A percentile compares a stretch with the other conserved stretches of the same genome.
These are phyloP conservation scores for Chlorencoelia australis DNA, from an alignment of 2,329 filamentous ascomycete species.

Conservation along the genomic window DNA sequence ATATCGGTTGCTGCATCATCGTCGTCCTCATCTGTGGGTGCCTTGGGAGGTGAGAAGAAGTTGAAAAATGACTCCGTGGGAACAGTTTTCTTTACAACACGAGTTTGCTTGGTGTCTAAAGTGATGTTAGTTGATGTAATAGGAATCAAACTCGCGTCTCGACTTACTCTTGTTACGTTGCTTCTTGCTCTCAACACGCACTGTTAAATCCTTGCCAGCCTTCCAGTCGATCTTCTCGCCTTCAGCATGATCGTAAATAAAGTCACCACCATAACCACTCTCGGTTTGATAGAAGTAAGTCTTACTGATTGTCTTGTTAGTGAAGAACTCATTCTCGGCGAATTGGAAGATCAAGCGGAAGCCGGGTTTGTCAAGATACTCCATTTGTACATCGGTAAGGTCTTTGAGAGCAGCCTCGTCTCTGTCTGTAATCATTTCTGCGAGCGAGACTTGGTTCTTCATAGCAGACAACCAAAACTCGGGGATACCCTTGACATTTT, in stretches of 20 bases:
- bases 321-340: constrained; percentile 89
- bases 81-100: constrained; percentile 97
- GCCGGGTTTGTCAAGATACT: constrained; percentile 95
- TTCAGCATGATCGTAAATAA: constrained; percentile 98
- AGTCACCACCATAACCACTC: constrained; percentile 96
- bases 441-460: constrained; percentile 97
- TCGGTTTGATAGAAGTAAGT: constrained; percentile 99
- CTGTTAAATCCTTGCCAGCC: constrained; percentile 81
- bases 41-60: constrained; percentile 89
- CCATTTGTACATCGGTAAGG: constrained; percentile 91
- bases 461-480: constrained; percentile 99
- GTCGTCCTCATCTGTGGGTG: constrained; percentile 61
- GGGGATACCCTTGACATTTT: constrained; percentile 66
- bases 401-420: constrained; percentile 90
- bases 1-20: constrained; percentile 78
- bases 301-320: constrained; percentile 94
- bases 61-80: constrained; percentile 94
- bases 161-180: constrained; percentile 96
- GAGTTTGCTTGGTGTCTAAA: constrained; percentile 94
- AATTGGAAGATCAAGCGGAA: constrained; percentile 99
- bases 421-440: constrained; percentile 97
- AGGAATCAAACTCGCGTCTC: too few species aligned
- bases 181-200: constrained; percentile 97
- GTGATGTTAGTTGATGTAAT: neutral
- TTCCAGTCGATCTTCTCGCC: constrained; percentile 98